A percentile compares a stretch with the other conserved stretches of the same genome.
Conservation (phyloP, 352 stramenopile genomes). For the Globisporangium okanoganense region DNA sequence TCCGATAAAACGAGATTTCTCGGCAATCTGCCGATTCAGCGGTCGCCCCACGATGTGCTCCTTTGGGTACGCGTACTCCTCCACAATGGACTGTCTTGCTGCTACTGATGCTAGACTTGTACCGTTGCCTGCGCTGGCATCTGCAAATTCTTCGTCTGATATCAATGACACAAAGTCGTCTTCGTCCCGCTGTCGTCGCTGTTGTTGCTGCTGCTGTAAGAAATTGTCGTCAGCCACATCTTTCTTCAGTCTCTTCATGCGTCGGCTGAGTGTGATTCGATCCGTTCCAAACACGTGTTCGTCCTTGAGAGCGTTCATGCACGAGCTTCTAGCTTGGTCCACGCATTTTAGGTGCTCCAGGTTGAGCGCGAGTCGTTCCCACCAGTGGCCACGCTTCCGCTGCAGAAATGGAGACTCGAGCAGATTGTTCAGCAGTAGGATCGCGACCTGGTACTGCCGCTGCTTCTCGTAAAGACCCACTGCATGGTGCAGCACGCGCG, state of each 20-base stretch:
- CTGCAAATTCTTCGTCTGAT: conserved; percentile 15
- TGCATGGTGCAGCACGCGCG: conserved; percentile 51
- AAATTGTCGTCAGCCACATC: background rate
- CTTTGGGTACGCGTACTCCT: conserved; percentile 35
- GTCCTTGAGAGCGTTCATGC: conserved; percentile 53
- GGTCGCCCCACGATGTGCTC: conserved; percentile 63
- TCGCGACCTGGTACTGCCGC: conserved; percentile 65
- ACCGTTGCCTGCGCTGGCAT: background rate
- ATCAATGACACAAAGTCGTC: conserved; percentile 16
- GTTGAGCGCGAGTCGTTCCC: conserved; percentile 69
- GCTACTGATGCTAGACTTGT: background rate
- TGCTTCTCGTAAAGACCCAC: conserved; percentile 73
- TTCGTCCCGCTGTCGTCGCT: background rate
- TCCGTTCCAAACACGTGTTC: conserved; percentile 48
- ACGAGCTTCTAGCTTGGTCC: conserved; percentile 43
- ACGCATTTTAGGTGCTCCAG: conserved; percentile 66
- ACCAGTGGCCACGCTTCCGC: conserved; percentile 72
- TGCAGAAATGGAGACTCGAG: conserved; percentile 46
- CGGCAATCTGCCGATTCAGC: conserved; percentile 66
- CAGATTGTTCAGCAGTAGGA: conserved; percentile 62
- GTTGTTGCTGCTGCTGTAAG: background rate
- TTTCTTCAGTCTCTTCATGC: conserved; percentile 43
- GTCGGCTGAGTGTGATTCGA: conserved; percentile 47
- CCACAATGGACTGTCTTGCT: background rate
- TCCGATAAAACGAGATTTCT: conserved; percentile 85